Evolutionary conservation across 495 filamentous ascomycete genomes (phyloP), one percentile per base, ranked within the genome.

Genomic region (Podospora bellae-mahoneyi): DNA sequence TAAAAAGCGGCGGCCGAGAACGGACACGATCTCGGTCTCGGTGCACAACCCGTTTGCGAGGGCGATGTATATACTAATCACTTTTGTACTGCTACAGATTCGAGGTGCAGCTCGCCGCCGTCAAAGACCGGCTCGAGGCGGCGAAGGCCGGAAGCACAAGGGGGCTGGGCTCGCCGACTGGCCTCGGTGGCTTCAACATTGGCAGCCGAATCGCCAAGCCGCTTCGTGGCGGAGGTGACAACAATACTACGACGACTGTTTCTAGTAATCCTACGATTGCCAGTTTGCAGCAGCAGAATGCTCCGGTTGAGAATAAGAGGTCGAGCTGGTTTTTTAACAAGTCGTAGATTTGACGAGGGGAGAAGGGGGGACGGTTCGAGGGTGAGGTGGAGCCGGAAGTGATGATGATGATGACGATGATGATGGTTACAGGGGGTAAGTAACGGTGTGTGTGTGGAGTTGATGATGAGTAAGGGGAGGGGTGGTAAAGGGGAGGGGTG

Each of bases 71-170:
- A 16, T 58, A 55, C 64, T 70, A 69, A 60, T 48, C 10, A 48
- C 39, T 48, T 48, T 48, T 48, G 39, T 48, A 48, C 39, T 56
- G 48, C 10, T 55, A 60, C 76, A 96, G 95, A 78, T 99, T 99
- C 84, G 95, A 99, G 84, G 88, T 91, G 18, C 95, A 99, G 81
- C 90, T 99, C 77, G 91, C 93, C 4, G 93, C 93, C 66, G 95
- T 99, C 77, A 98, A 97, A 82, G 95, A 98, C 80, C 90, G 95
- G 69, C 89, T 98, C 66, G 95, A 98, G 79, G 93, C 94, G 64
- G 95, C 93, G 72, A 99, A 97, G 80, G 85, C 88, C 64, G 93
- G 93, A 71, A 92, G 88, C 65, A 94, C 93, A 15, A 90, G 92
- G 67, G 91, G 91, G 62, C 84, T 97, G 34, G 86, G 88, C 66